Evolutionary conservation across 1,139 yeast genomes (phyloP).

Genomic region (Sugiyamaella castrensis): DNA sequence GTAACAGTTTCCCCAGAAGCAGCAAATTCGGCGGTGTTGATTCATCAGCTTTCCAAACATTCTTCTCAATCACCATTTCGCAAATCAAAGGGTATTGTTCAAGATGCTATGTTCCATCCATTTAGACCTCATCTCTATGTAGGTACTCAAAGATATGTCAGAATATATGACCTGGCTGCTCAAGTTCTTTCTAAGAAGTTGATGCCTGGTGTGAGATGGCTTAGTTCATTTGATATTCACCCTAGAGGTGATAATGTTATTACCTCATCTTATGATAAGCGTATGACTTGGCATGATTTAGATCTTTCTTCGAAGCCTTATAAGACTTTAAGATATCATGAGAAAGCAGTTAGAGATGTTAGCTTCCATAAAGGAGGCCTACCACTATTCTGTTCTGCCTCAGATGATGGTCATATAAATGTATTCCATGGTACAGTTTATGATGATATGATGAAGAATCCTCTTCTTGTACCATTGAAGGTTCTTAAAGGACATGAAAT

Average conservation of each 20-base stretch:
- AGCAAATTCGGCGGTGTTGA: conserved; percentile 81
- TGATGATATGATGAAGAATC: conserved; percentile 94
- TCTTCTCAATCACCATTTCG: conserved; percentile 96
- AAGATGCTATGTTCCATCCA: conserved; percentile 97
- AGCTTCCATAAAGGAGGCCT: conserved; percentile 79
- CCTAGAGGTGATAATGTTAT: conserved; percentile 94
- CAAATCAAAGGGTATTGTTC: conserved; percentile 87
- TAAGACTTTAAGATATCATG: conserved; percentile 92
- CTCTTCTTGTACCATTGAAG: conserved; percentile 92
- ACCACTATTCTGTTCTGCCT: conserved; percentile 93
- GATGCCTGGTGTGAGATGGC: conserved; percentile 95
- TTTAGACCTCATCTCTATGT: conserved; percentile 91
- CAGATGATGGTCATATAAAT: conserved; percentile 92
- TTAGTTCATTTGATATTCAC: conserved; percentile 86
- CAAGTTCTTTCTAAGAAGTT: conserved; percentile 81
- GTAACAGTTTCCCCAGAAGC: conserved; percentile 92
- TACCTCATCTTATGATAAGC: conserved; percentile 90
- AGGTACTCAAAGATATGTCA: conserved; percentile 87
- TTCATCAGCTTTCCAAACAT: conserved; percentile 93
- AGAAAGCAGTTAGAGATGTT: conserved; percentile 87
- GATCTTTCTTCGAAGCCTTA: conserved; percentile 89
- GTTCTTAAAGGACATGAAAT: conserved; percentile 91
- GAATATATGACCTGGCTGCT: conserved; percentile 85
- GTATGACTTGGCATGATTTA: conserved; percentile 96
- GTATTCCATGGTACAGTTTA: conserved; percentile 96